Evolutionary conservation across 2,329 filamentous ascomycete genomes (phyloP), one percentile per base, ranked within the genome.

Genomic region (Talaromyces piceae): DNA sequence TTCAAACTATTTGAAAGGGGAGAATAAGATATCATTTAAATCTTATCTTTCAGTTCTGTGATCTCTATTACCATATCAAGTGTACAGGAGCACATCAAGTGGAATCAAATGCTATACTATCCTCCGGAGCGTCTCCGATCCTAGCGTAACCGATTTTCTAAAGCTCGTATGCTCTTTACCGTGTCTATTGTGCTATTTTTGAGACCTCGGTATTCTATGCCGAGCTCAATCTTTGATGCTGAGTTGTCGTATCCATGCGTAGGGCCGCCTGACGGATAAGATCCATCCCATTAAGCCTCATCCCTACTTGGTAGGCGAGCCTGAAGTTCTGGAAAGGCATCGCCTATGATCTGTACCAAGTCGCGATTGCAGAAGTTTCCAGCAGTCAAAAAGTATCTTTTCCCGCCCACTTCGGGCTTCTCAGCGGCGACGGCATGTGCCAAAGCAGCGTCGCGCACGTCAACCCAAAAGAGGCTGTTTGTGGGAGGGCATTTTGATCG

Each of bases 201-300:
- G 31, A 20, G 60, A 43, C 45, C 61, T 43, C 13, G 57, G 59
- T 39, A 75, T 47, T 70, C 61, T 27, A 74, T 48, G 1, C 70
- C 70, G 52, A 75, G 57, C 3, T 74, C 59, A 31, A 70, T 59
- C 49, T 65, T 66, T 8, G 69, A 71, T 50, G 62, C 68, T 20
- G 56, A 65, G 58, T 73, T 73, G 57, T 74, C 64, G 49, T 64
- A 65, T 23, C 59, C 61, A 50, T 63, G 71, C 22, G 59, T 41
- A 16, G 52, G 48, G 5, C 47, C 51, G 7, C 47, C 41, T 28
- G 37, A 30, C 3, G 51, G 46, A 46, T 53, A 49, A 16, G 26
- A 37, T 8, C 47, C 52, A 5, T 44, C 33, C 7, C 16, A 11
- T 18, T 63, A 50, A 28, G 71, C 68, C 44, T 58, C 63, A 3